phyloP scores from a whole-genome alignment of 2,329 filamentous ascomycete species.

The Fulvia fulva region DNA sequence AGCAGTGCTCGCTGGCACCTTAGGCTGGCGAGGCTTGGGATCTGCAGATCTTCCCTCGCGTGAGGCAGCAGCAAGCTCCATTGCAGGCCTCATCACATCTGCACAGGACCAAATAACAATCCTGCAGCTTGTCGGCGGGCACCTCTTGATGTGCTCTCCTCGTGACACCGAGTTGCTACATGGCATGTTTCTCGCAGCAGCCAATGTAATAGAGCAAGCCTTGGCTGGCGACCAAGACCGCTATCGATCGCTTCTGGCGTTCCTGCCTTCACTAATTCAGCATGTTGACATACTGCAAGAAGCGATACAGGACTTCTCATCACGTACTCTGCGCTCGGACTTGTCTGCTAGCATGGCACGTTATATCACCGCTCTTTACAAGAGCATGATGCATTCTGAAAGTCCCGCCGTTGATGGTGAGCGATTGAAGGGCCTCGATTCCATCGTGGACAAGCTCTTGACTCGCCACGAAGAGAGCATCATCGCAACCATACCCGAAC shows the following conservation, averaged over 20 bases:
- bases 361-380: constrained; percentile 23
- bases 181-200: constrained; percentile 16
- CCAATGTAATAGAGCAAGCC: constrained; percentile 2
- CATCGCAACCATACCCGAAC: constrained; percentile 20
- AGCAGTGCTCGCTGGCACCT: constrained; percentile 64
- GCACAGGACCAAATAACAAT: constrained; percentile 40
- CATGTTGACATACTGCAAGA: constrained; percentile 7
- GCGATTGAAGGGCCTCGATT: constrained; percentile 17
- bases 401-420: neutral
- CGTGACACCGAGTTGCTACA: constrained; percentile 21
- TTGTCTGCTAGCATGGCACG: constrained; percentile 24
- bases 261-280: neutral
- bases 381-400: neutral
- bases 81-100: constrained; percentile 56
- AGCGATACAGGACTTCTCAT: constrained; percentile 20
- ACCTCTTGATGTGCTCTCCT: constrained; percentile 42
- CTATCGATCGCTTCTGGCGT: no score
- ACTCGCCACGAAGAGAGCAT: constrained; percentile 28
- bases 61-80: constrained; percentile 64
- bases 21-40: constrained; percentile 85
- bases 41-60: constrained; percentile 72
- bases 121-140: constrained; percentile 39
- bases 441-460: constrained; percentile 25
- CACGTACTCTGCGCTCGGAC: constrained; percentile 29
- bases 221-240: neutral